Evolutionary conservation across 2,329 filamentous ascomycete genomes (phyloP).

Genomic region (Ceratocystis destructans): DNA sequence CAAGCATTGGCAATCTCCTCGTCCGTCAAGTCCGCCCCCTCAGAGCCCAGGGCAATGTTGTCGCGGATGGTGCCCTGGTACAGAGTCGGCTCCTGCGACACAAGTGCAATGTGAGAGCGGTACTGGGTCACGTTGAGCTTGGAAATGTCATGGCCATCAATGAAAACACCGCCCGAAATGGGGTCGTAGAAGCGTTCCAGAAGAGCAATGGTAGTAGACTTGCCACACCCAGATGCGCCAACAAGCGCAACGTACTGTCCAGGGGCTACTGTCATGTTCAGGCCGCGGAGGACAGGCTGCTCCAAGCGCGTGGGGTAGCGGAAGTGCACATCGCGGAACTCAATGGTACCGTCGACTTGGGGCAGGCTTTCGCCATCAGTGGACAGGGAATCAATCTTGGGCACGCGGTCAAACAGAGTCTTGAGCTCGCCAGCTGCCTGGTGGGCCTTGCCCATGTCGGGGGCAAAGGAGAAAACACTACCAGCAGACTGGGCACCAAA

Average conservation of each 20-base stretch:
- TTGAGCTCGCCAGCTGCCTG: conserved; percentile 70
- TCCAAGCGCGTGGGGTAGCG: conserved; percentile 83
- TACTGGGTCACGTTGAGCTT: conserved; percentile 75
- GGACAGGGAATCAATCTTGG: conserved; percentile 72
- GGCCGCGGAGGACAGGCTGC: conserved; percentile 77
- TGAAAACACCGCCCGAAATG: conserved; percentile 59
- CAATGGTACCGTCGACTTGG: conserved; percentile 59
- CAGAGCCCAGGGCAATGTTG: conserved; percentile 71
- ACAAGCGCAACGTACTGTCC: conserved; percentile 82
- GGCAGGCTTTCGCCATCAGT: conserved; percentile 49
- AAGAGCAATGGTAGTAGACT: conserved; percentile 82
- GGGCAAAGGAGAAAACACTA: conserved; percentile 75
- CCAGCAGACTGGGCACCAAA: conserved; percentile 89
- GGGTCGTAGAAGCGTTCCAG: conserved; percentile 93
- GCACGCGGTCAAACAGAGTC: conserved; percentile 67
- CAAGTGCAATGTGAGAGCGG: conserved; percentile 68
- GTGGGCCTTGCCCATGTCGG: conserved; percentile 87
- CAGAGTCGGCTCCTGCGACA: conserved; percentile 85
- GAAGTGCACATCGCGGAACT: conserved; percentile 90
- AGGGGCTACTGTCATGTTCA: conserved; percentile 59
- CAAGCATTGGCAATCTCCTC: conserved; percentile 63
- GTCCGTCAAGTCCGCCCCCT: conserved; percentile 52
- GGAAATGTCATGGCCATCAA: conserved; percentile 74
- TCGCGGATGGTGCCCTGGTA: conserved; percentile 88
- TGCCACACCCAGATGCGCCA: conserved; percentile 87